A percentile compares a stretch with the other conserved stretches of the same genome.
Conservation (phyloP, 805 yeast genomes). For the Kurtzmaniella fragi region DNA sequence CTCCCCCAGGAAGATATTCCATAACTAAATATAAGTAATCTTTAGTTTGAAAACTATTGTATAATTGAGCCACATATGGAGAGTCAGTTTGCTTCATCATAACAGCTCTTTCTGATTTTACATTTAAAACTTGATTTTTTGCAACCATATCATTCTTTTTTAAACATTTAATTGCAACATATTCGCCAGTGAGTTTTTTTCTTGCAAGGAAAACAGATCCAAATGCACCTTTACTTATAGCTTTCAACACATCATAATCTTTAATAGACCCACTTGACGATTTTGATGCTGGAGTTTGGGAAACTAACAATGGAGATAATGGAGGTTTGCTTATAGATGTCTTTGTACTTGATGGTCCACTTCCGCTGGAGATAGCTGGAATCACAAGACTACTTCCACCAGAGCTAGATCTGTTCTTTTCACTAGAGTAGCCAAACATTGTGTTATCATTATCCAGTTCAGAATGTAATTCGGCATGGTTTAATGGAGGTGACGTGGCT, state of each 20-base stretch:
- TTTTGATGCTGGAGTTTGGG: constrained; percentile 51
- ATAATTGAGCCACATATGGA: constrained; percentile 87
- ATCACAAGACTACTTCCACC: constrained; percentile 10
- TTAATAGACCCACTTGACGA: constrained; percentile 59
- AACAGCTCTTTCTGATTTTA: constrained; percentile 93
- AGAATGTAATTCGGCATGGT: constrained; percentile 27
- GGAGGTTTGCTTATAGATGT: constrained; percentile 47
- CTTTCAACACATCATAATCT: constrained; percentile 87
- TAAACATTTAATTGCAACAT: constrained; percentile 89
- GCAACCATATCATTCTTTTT: constrained; percentile 95
- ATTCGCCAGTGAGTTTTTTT: constrained; percentile 83
- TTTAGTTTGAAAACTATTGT: constrained; percentile 81
- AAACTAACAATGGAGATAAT: constrained; percentile 72
- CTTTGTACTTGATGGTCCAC: constrained; percentile 5
- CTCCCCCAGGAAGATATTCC: constrained; percentile 97
- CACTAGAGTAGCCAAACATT: constrained; percentile 3
- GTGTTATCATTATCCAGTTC: background rate
- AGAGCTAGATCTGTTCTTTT: constrained; percentile 15
- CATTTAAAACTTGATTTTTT: constrained; percentile 92
- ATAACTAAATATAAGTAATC: constrained; percentile 87
- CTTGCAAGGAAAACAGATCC: constrained; percentile 90
- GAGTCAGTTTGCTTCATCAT: constrained; percentile 95
- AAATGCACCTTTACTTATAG: constrained; percentile 95
- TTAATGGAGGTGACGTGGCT: constrained; percentile 53
- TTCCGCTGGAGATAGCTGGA: background rate